Evolutionary conservation across 305 asterid species (phyloP).

Genomic region (Fraxinus sp.): DNA sequence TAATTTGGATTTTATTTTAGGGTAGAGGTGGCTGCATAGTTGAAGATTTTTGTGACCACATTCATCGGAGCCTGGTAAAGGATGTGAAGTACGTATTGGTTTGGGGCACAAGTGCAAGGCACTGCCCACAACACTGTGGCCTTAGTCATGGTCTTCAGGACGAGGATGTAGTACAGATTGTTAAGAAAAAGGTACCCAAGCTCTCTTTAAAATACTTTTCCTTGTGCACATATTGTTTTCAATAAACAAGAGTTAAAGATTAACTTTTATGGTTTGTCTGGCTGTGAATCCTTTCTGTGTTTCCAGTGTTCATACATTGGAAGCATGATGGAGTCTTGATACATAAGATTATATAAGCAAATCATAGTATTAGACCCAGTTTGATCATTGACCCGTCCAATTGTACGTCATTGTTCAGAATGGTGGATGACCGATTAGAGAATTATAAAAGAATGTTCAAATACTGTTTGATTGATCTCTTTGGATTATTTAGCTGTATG

Average conservation of each 20-base stretch:
- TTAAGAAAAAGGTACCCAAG: conserved; percentile 83
- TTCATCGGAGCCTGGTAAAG: conserved; percentile 91
- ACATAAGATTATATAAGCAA: neutral
- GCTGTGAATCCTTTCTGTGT: neutral
- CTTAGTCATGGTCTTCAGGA: conserved; percentile 76
- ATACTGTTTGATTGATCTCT: neutral
- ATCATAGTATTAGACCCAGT: neutral
- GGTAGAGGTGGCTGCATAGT: conserved; percentile 98
- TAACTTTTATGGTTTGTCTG: neutral
- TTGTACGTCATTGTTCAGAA: neutral
- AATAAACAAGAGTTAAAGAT: neutral
- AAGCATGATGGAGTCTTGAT: neutral
- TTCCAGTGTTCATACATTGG: neutral
- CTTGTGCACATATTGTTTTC: neutral
- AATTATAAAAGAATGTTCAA: neutral
- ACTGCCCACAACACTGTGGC: conserved; percentile 94
- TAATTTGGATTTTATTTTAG: conserved; percentile 39
- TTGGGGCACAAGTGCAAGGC: conserved; percentile 98
- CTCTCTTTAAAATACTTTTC: neutral
- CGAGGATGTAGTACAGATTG: conserved; percentile 96
- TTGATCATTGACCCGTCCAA: neutral
- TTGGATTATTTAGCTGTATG: neutral
- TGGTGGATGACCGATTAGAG: neutral
- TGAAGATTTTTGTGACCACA: conserved; percentile 92
- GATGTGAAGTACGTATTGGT: conserved; percentile 92